A percentile compares a stretch with the other conserved stretches of the same genome.
Conservation (phyloP, 257 asterid genomes). For the Solanum ossicruentum region DNA sequence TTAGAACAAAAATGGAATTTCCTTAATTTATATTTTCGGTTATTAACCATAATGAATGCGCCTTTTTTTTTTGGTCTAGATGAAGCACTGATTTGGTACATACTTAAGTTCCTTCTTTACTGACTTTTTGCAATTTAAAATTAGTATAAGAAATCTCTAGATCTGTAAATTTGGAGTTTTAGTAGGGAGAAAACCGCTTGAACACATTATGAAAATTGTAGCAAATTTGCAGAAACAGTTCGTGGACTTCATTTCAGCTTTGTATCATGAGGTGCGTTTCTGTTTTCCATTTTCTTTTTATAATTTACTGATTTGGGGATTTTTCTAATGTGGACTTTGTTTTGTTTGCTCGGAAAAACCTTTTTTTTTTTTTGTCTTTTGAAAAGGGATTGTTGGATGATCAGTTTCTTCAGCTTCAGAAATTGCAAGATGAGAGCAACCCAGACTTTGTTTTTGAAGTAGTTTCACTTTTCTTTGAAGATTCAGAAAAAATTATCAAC, state of each 20-base stretch:
- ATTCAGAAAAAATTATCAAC: conserved; percentile 57
- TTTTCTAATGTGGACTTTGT: background rate
- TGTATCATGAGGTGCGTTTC: conserved; percentile 16
- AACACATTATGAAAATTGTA: conserved; percentile 6
- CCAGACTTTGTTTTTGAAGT: conserved; percentile 69
- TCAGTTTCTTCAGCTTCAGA: conserved; percentile 54
- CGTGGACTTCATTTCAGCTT: conserved; percentile 12
- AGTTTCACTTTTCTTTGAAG: conserved; percentile 58
- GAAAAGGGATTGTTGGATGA: conserved; percentile 32
- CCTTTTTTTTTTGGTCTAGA: background rate
- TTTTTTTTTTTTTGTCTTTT: background rate
- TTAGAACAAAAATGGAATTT: background rate
- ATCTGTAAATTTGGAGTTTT: background rate
- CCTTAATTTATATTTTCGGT: background rate
- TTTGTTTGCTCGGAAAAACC: background rate
- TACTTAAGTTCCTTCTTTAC: background rate
- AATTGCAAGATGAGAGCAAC: conserved; percentile 64
- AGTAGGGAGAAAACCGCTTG: background rate
- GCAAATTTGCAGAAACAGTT: conserved; percentile 21
- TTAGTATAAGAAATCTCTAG: background rate
- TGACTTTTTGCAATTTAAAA: background rate
- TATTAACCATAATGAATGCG: background rate
- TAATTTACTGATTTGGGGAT: background rate
- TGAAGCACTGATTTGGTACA: background rate
- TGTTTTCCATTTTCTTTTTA: background rate